Evolutionary conservation across 306 rosid genomes (phyloP).

Genomic region (barrel medic (Medicago truncatula)): MtrunA17r5.0-ANR NC_053046.1:39515501-39516000

Average conservation of each 20-base stretch:
- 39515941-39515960: too few species aligned
- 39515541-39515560: slow-evolving; percentile 78
- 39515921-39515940: too few species aligned
- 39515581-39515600: slow-evolving; percentile 4
- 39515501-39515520: slow-evolving; percentile 72
- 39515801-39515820: neutral
- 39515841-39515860: slow-evolving; percentile 5
- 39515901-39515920: neutral
- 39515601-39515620: slow-evolving; percentile 24
- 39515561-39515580: slow-evolving; percentile 16
- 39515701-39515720: slow-evolving; percentile 38
- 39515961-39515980: too few species aligned
- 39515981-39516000: too few species aligned
- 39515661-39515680: neutral
- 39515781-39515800: neutral
- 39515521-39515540: slow-evolving; percentile 80
- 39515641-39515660: slow-evolving; percentile 18
- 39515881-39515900: slow-evolving; percentile 1
- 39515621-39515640: slow-evolving; percentile 15
- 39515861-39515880: neutral
- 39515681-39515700: neutral
- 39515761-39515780: neutral
- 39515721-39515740: slow-evolving; percentile 29
- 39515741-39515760: too few species aligned
- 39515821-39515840: slow-evolving; percentile 13